A percentile compares a stretch with the other conserved stretches of the same genome.
Conservation (phyloP, 768 basidiomycete species). For the Calocybe gangraenosa region DNA sequence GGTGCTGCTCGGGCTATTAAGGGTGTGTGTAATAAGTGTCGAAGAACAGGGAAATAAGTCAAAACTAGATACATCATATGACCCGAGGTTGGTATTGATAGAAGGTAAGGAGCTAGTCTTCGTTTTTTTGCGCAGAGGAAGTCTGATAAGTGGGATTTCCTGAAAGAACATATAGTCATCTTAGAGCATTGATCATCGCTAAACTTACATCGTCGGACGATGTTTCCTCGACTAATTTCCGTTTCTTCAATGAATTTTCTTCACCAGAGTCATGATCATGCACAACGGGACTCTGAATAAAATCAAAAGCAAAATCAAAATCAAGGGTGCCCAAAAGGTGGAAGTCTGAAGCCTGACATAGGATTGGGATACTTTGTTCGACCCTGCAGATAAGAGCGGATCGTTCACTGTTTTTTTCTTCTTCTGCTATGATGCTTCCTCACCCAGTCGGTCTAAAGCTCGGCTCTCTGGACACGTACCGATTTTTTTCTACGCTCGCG, state of each 20-base stretch:
- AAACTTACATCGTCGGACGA: conserved; percentile 12
- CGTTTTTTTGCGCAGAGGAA: conserved; percentile 8
- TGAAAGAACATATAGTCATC: not conserved
- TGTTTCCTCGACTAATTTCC: conserved; percentile 1
- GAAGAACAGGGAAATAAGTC: too few relatives aligned
- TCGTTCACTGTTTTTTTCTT: too few relatives aligned
- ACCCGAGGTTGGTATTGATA: not conserved
- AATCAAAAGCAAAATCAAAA: too few relatives aligned
- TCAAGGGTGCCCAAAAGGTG: too few relatives aligned
- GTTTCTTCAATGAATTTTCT: conserved; percentile 12
- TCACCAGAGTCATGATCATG: conserved; percentile 12
- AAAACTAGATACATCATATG: not conserved
- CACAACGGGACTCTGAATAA: conserved; percentile 9
- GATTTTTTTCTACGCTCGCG: conserved; percentile 14
- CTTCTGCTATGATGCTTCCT: too few relatives aligned
- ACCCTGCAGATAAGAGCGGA: too few relatives aligned
- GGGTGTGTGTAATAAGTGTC: too few relatives aligned
- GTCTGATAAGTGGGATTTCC: conserved; percentile 6
- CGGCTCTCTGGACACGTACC: not conserved
- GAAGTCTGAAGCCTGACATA: too few relatives aligned
- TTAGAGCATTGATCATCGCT: not conserved
- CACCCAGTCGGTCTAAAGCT: too few relatives aligned
- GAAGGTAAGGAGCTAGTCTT: not conserved
- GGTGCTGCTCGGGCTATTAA: not conserved
- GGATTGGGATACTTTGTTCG: too few relatives aligned